Evolutionary conservation across 805 yeast species (phyloP), one percentile per base, ranked within the genome.

Genomic region (Debaryomyces hansenii): DNA sequence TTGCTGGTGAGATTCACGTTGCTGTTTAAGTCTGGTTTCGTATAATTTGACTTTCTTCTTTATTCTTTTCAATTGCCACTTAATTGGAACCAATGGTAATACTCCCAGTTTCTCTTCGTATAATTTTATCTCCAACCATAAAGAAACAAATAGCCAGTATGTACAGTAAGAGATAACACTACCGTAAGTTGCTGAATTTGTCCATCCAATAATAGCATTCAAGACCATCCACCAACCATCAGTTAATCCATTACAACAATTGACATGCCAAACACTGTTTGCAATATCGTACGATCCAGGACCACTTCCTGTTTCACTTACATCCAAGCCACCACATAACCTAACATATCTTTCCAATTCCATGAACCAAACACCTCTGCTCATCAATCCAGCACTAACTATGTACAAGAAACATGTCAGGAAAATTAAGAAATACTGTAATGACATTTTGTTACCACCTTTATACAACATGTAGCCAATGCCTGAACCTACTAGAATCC

Each of bases 201-300:
- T 90, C 97, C 97, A 90, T 1, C 97, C 97, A 42, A 90, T 76
- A 4, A 90, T 72, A 1, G 96, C 97, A 31, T 91, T 89, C 57
- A 87, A 75, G 31, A 90, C 72, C 96, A 90, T 89, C 96, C 96
- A 90, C 28, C 84, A 82, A 4, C 96, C 96, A 59, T 90, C 97
- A n/a, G 79, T 86, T 54, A 87, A 85, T 20, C 96, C 95, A 63
- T 90, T 90, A 69, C 97, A 90, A 64, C 96, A 90, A 66, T 90
- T 89, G 20, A 90, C 96, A 63, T 90, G 97, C 97, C 97, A 90
- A 2, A 90, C 83, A 5, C 94, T 83, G 40, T 75, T 79, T 16
- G 78, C 54, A 18, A 90, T 84, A 58, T 90, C 96, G 59, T 90
- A 90, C 0, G 95, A 86, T 0, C 97, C 97, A 0, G 96, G 96